Conservation (phyloP, 2,329 filamentous ascomycete genomes). For the Amphichorda felina region DNA sequence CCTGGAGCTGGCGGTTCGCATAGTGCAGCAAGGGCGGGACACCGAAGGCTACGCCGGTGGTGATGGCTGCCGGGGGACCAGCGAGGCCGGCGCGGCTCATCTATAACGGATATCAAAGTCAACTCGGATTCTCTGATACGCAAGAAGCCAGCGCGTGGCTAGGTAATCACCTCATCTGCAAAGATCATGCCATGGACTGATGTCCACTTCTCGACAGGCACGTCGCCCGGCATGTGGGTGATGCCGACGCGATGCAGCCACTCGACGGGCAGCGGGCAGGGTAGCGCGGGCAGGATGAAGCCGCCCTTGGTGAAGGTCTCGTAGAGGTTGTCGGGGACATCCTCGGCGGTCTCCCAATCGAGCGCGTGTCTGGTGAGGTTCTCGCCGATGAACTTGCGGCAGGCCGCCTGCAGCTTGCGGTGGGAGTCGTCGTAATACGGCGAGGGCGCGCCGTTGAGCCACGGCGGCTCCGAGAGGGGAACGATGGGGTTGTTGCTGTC, state of each 20-base stretch:
- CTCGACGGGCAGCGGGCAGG: constrained; percentile 54
- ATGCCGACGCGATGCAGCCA: constrained; percentile 58
- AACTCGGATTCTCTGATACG: background rate
- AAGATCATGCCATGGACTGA: constrained; percentile 61
- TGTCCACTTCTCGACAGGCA: constrained; percentile 64
- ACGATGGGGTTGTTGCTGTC: background rate
- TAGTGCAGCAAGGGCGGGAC: constrained; percentile 62
- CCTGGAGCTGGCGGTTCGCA: constrained; percentile 48
- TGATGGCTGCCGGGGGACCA: constrained; percentile 54
- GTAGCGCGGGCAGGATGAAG: constrained; percentile 60
- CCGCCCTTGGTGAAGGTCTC: constrained; percentile 49
- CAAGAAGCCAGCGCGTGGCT: background rate
- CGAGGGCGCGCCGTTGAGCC: constrained; percentile 56
- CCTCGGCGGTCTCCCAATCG: constrained; percentile 58
- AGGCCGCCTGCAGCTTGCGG: constrained; percentile 53
- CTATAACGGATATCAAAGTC: constrained; percentile 20
- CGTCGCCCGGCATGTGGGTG: constrained; percentile 49
- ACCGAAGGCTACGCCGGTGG: constrained; percentile 61
- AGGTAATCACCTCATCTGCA: constrained; percentile 33
- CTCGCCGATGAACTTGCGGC: constrained; percentile 52
- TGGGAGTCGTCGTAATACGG: constrained; percentile 61
- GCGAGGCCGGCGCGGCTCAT: constrained; percentile 53
- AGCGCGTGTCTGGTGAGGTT: constrained; percentile 49
- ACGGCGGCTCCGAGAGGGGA: constrained; percentile 65
- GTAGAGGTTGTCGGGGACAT: constrained; percentile 53